Evolutionary conservation across 352 stramenopile genomes (phyloP).

Genomic region (Globisporangium nodosum): DNA sequence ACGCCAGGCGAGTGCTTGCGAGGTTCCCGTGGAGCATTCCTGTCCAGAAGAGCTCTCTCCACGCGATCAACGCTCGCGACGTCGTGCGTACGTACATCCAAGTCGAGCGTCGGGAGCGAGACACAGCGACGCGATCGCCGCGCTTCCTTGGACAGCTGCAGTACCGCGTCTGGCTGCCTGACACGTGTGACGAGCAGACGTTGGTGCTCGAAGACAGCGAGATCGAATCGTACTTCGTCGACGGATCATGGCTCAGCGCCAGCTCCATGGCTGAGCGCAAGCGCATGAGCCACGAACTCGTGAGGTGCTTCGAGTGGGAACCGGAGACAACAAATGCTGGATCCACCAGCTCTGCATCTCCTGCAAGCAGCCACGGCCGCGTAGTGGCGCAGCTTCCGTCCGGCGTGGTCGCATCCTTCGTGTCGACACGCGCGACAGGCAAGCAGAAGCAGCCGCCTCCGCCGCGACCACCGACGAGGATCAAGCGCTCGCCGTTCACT

Average conservation of each 20-base stretch:
- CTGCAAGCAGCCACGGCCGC: conserved; percentile 5
- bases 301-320: conserved; percentile 30
- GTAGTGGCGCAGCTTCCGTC: conserved; percentile 27
- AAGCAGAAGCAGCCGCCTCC: conserved; percentile 6
- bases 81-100: conserved; percentile 50
- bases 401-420: conserved; percentile 18
- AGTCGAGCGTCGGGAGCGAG: conserved; percentile 31
- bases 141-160: conserved; percentile 10
- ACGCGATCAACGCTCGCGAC: conserved; percentile 28
- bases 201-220: conserved; percentile 40
- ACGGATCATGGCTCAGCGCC: conserved; percentile 30
- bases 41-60: conserved; percentile 27
- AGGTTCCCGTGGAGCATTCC: conserved; percentile 42
- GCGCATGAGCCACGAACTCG: conserved; percentile 22
- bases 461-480: neutral
- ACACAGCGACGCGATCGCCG: conserved; percentile 1
- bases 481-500: conserved; percentile 23
- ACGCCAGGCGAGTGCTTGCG: conserved; percentile 21
- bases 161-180: conserved; percentile 45
- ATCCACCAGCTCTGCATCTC: neutral
- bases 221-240: conserved; percentile 43
- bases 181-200: conserved; percentile 44
- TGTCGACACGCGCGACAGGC: conserved; percentile 7
- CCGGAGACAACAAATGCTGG: neutral
- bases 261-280: conserved; percentile 5